These are phyloP conservation scores for Alternaria metachromatica DNA, from an alignment of 2,329 filamentous ascomycete genomes.

Conservation along the genomic window DNA sequence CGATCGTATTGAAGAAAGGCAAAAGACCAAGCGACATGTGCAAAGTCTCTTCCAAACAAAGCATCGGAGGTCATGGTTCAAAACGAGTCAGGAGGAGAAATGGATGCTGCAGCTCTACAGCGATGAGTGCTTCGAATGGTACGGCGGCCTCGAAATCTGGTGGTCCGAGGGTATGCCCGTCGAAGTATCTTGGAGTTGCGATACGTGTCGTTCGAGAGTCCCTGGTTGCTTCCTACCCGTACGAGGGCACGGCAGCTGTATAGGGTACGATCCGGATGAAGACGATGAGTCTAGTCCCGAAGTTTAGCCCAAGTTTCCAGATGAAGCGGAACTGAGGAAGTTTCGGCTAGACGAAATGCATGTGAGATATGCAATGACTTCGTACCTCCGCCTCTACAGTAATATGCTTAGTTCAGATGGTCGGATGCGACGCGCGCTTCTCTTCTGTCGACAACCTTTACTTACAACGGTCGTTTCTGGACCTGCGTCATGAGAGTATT, in stretches of 20 bases:
- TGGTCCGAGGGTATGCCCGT: slow-evolving; percentile 29
- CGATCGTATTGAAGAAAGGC: slow-evolving; percentile 7
- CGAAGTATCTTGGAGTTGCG: too few species aligned
- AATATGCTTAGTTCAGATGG: not conserved
- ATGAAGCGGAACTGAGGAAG: too few species aligned
- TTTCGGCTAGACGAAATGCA: too few species aligned
- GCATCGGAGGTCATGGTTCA: slow-evolving; percentile 18
- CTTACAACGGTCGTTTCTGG: not conserved
- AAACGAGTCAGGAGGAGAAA: slow-evolving; percentile 23
- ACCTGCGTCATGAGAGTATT: not conserved
- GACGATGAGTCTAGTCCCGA: too few species aligned
- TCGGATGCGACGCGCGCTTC: not conserved
- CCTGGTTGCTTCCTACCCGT: too few species aligned
- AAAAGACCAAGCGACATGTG: slow-evolving; percentile 17
- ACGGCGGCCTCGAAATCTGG: slow-evolving; percentile 37
- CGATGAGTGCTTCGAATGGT: slow-evolving; percentile 38
- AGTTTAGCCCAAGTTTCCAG: too few species aligned
- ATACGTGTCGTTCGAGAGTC: too few species aligned
- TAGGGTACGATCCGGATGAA: too few species aligned
- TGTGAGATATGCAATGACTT: too few species aligned
- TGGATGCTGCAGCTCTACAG: slow-evolving; percentile 40
- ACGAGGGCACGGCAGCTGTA: too few species aligned
- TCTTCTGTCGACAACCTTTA: not conserved
- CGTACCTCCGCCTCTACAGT: too few species aligned
- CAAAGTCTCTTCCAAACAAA: slow-evolving; percentile 1